Evolutionary conservation across 805 yeast genomes (phyloP), one percentile per base, ranked within the genome.

Genomic region (Hanseniaspora valbyensis): DNA sequence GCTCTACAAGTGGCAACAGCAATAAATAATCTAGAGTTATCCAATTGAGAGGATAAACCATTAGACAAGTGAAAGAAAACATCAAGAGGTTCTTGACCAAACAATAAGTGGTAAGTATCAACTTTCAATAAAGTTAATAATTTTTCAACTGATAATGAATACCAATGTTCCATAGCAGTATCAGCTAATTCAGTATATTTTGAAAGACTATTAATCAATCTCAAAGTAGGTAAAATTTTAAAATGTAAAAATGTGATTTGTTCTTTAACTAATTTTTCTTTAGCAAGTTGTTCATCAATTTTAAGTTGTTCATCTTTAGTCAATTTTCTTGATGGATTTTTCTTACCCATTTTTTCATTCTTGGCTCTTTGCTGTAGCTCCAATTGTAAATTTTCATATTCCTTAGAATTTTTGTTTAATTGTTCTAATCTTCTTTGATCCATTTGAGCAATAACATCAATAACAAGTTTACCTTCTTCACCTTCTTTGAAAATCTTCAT

Each of bases 321-420:
- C 37, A 81, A 68, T 59, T 83, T 83, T 64, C 74, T 80, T 21
- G 58, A 49, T 36, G 52, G 57, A 12, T 49, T 53, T 19, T 28
- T 40, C 13, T 41, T 33, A 59, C n/a, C 61, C 57, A 54, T 74
- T 49, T 72, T 71, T 1, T 82, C 80, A 33, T 88, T 70, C 59
- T 87, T 90, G 55, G 78, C 78, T 58, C 90, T 77, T 29, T 92
- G 74, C 46, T 76, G 75, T 57, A 81, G 88, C 61, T 92, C 98
- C 97, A 97, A 90, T 62, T 85, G 79, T 53, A 76, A 68, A 2
- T 89, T 83, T 58, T 83, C 95, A 58, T 86, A 86, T 59, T 88
- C 95, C 60, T 81, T 88, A 1, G 85, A 69, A 61, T 85, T 85
- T 61, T 83, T 85, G 13, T 78, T 77, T 4, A 66, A 69, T 30